These are phyloP conservation scores for Alternaria gaisen DNA, from an alignment of 2,329 filamentous ascomycete genomes.

Conservation along the genomic window DNA sequence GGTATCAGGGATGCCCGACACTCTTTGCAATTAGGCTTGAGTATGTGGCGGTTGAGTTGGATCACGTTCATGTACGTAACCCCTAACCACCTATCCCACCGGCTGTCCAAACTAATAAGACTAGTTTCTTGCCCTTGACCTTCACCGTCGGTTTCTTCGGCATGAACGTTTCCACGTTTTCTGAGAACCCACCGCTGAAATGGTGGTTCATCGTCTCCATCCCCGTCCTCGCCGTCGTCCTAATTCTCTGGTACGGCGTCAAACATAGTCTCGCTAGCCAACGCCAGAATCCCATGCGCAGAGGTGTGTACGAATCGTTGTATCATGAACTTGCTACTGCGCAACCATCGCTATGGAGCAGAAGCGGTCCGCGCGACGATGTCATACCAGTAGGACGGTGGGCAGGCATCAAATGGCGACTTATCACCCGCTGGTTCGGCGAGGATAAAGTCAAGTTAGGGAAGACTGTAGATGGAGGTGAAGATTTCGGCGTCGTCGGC, in stretches of 20 bases:
- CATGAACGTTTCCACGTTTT: slow-evolving; percentile 62
- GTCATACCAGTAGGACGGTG: slow-evolving; percentile 53
- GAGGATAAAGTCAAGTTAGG: slow-evolving; percentile 52
- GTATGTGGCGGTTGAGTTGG: slow-evolving; percentile 67
- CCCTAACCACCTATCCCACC: too few relatives aligned
- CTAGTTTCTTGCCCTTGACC: slow-evolving; percentile 65
- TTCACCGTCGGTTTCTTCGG: slow-evolving; percentile 61
- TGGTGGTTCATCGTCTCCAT: slow-evolving; percentile 58
- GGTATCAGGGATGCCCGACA: slow-evolving; percentile 62
- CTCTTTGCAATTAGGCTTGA: slow-evolving; percentile 58
- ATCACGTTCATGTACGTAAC: slow-evolving; percentile 72
- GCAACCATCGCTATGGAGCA: slow-evolving; percentile 60
- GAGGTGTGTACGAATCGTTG: slow-evolving; percentile 61
- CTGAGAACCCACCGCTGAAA: slow-evolving; percentile 27
- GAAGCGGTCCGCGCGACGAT: slow-evolving; percentile 55
- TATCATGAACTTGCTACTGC: slow-evolving; percentile 58
- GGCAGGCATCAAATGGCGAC: slow-evolving; percentile 57
- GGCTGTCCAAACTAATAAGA: not conserved
- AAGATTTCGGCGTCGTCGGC: slow-evolving; percentile 53
- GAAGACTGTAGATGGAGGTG: slow-evolving; percentile 41
- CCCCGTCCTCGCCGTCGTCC: slow-evolving; percentile 57
- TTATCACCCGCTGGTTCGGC: slow-evolving; percentile 59
- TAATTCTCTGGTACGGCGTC: slow-evolving; percentile 58
- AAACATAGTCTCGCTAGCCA: slow-evolving; percentile 56
- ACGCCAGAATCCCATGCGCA: slow-evolving; percentile 56